Evolutionary conservation across 805 yeast genomes (phyloP).

Genomic region (Kodamaea restingae): DNA sequence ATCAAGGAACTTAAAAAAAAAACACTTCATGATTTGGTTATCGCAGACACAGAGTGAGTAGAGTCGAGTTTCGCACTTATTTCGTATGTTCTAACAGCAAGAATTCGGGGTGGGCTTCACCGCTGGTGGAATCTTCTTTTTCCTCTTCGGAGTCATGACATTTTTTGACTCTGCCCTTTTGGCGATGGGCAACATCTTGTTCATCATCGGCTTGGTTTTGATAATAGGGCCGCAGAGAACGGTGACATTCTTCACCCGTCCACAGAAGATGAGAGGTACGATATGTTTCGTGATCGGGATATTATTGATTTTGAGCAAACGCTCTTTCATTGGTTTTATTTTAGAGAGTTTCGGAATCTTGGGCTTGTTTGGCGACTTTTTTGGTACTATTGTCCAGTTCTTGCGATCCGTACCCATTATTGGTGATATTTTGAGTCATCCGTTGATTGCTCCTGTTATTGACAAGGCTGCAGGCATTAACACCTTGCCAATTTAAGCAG

Average conservation of each 20-base stretch:
- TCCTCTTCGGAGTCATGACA: slow-evolving; percentile 76
- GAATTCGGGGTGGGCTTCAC: slow-evolving; percentile 93
- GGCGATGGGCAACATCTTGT: slow-evolving; percentile 83
- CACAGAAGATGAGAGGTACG: slow-evolving; percentile 82
- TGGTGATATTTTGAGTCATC: slow-evolving; percentile 81
- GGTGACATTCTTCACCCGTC: slow-evolving; percentile 76
- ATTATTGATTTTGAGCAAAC: slow-evolving; percentile 63
- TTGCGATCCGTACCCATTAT: slow-evolving; percentile 82
- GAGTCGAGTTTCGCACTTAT: slow-evolving; percentile 17
- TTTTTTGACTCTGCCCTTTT: slow-evolving; percentile 85
- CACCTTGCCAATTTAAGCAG: slow-evolving; percentile 28
- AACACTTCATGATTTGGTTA: slow-evolving; percentile 53
- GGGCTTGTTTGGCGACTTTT: slow-evolving; percentile 89
- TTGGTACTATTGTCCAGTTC: slow-evolving; percentile 83
- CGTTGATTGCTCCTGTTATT: slow-evolving; percentile 69
- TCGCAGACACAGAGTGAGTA: slow-evolving; percentile 71
- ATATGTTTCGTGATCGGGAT: slow-evolving; percentile 76
- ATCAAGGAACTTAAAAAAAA: background rate
- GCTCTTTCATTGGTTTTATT: slow-evolving; percentile 80
- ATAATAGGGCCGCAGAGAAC: slow-evolving; percentile 89
- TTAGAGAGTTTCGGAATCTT: slow-evolving; percentile 87
- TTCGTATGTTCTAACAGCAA: slow-evolving; percentile 21
- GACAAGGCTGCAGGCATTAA: slow-evolving; percentile 42
- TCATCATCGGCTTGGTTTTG: slow-evolving; percentile 75
- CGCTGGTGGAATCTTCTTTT: slow-evolving; percentile 75